phyloP scores from a whole-genome alignment of 192 early-diverging fungal species.

The Umbelopsis sp. region DNA sequence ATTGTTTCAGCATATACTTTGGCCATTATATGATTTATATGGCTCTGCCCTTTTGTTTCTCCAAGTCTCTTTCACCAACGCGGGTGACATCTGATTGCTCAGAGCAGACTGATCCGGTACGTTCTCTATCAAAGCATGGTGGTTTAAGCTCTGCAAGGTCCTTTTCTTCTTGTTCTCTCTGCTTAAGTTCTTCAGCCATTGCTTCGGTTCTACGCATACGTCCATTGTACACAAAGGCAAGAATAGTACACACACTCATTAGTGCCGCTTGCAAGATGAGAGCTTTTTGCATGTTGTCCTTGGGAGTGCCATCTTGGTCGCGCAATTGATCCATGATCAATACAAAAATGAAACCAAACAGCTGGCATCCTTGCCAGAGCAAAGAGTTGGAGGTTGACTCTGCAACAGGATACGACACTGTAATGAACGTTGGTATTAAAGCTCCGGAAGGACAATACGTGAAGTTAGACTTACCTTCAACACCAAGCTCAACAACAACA shows the following conservation, averaged over 20 bases:
- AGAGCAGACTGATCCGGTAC: neutral
- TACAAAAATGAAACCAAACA: conserved; percentile 34
- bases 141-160: neutral
- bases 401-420: conserved; percentile 36
- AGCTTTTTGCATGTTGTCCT: conserved; percentile 28
- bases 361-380: conserved; percentile 36
- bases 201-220: conserved; percentile 21
- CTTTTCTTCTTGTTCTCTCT: neutral
- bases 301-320: conserved; percentile 20
- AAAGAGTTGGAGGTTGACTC: conserved; percentile 33
- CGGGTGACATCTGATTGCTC: conserved; percentile 6
- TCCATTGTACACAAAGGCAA: conserved; percentile 30
- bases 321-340: conserved; percentile 33
- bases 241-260: conserved; percentile 9
- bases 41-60: conserved; percentile 4
- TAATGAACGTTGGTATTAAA: neutral
- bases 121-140: neutral
- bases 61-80: neutral
- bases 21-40: neutral
- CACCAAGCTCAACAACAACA: conserved; percentile 26
- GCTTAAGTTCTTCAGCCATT: conserved; percentile 14
- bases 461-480: conserved; percentile 24
- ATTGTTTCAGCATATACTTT: no score
- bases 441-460: neutral
- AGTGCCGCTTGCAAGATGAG: conserved; percentile 28